These are phyloP conservation scores for Amanita rimosa DNA, from an alignment of 768 basidiomycete species.

Conservation along the genomic window DNA sequence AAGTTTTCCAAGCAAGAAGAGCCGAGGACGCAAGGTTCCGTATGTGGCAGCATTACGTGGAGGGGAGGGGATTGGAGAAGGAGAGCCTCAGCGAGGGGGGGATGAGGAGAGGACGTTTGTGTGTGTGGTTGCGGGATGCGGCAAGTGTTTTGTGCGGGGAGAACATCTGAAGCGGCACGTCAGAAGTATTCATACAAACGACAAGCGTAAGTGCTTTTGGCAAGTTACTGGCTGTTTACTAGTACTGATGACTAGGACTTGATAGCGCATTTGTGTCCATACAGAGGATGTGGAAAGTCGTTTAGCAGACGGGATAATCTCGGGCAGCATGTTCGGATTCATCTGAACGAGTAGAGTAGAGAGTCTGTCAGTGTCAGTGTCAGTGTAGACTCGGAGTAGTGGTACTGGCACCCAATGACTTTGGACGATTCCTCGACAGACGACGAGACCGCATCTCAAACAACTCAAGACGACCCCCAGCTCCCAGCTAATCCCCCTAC, in stretches of 20 bases:
- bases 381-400: too few relatives aligned
- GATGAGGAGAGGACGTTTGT: slow-evolving; percentile 35
- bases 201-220: slow-evolving; percentile 52
- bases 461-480: slow-evolving; percentile 78
- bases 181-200: slow-evolving; percentile 69
- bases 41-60: slow-evolving; percentile 13
- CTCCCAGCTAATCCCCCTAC: slow-evolving; percentile 39
- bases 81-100: neutral
- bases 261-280: slow-evolving; percentile 48
- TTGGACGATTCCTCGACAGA: slow-evolving; percentile 42
- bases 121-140: slow-evolving; percentile 62
- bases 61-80: neutral
- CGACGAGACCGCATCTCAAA: slow-evolving; percentile 66
- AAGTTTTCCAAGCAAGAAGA: slow-evolving; percentile 42
- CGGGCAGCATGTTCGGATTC: slow-evolving; percentile 61
- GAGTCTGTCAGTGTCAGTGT: too few relatives aligned
- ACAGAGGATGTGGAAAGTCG: slow-evolving; percentile 52
- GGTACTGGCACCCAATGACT: too few relatives aligned
- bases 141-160: slow-evolving; percentile 67
- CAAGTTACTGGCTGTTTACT: too few relatives aligned
- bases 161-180: slow-evolving; percentile 82
- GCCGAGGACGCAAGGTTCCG: slow-evolving; percentile 49
- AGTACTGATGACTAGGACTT: neutral
- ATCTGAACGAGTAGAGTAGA: slow-evolving; percentile 19
- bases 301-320: slow-evolving; percentile 75